Base-by-base conservation (phyloP, 768 basidiomycete species). In the Imleria badia region DNA sequence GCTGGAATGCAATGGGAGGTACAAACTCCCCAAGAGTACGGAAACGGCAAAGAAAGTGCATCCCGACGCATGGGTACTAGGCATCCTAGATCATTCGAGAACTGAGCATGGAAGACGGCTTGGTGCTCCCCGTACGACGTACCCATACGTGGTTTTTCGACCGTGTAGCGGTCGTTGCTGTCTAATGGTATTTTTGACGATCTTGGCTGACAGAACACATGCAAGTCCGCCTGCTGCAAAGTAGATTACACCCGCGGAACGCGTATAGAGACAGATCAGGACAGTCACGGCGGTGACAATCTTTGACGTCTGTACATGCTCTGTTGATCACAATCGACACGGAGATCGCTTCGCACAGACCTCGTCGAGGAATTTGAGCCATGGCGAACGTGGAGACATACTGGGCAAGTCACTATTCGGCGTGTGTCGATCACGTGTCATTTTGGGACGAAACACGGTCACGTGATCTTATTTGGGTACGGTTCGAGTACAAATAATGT, bases 61-160 rank as follows among this genome's bases (percentile, higher is more conserved):
- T 6, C 77, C 73, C 11, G 87, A 84, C 12, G 89, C 85, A 67
- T 92, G 90, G 6, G 90, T 91, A 58, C 86, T 89, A 6, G 90
- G 90, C 90, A 92, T 91, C 13, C 90, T 91, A 64, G 45, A 54
- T 15, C n/a, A 38, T 23, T 19, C 14, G 22, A 23, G 8, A 26
- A 8, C 19, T 59, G 23, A 49, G 48, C 31, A 36, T 30, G 23
- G 23, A 26, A 31, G 26, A 36, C 35, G 35, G n/a, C 38, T 20
- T 30, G 30, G 12, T 8, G 6, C 15, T 41, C 33, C n/a, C 0
- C 31, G 22, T 10, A 38, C n/a, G 41, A 55, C 81, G 45, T 63
- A 91, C 89, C 90, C 90, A 65, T 87, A 92, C 5, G 83, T 75
- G 48, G 73, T 73, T 65, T 85, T 89, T 41, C 72, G 70, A 41